phyloP scores from a whole-genome alignment of 2,329 filamentous ascomycete genomes.

The Colletotrichum limetticola region DNA sequence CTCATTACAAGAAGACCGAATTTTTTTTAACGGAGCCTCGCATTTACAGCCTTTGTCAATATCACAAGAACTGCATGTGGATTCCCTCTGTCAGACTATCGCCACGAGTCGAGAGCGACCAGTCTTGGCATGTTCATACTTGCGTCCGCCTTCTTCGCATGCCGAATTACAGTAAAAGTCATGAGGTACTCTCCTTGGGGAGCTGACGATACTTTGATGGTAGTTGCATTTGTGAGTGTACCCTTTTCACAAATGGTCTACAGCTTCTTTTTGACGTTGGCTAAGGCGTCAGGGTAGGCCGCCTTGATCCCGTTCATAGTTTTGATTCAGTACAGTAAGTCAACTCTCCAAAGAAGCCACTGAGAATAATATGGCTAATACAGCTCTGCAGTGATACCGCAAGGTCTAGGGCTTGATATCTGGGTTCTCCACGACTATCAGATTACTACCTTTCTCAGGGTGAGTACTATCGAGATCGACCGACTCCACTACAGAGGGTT shows the following conservation, averaged over 20 bases:
- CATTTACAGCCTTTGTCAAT: slow-evolving; percentile 12
- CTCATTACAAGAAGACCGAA: neutral
- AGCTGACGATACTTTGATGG: slow-evolving; percentile 4
- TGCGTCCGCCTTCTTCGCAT: slow-evolving; percentile 9
- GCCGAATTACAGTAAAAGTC: neutral
- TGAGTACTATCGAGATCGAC: slow-evolving; percentile 45
- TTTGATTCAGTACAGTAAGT: slow-evolving; percentile 6
- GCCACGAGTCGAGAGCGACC: neutral
- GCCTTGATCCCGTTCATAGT: slow-evolving; percentile 7
- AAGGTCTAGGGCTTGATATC: slow-evolving; percentile 61
- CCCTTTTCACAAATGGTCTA: neutral
- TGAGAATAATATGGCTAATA: neutral
- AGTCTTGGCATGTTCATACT: slow-evolving; percentile 21
- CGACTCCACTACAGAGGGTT: slow-evolving; percentile 58
- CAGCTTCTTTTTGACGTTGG: neutral
- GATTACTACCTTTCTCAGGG: slow-evolving; percentile 12
- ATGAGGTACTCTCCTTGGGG: slow-evolving; percentile 11
- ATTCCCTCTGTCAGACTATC: slow-evolving; percentile 6
- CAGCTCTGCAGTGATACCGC: slow-evolving; percentile 28
- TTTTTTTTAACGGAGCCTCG: neutral
- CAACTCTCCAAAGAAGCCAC: too few relatives aligned
- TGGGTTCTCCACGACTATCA: slow-evolving; percentile 50
- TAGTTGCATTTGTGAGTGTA: neutral
- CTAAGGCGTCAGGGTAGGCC: neutral
- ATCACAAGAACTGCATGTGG: slow-evolving; percentile 15